phyloP scores from a whole-genome alignment of 768 basidiomycete species.

The Tulasnella sp. region DNA sequence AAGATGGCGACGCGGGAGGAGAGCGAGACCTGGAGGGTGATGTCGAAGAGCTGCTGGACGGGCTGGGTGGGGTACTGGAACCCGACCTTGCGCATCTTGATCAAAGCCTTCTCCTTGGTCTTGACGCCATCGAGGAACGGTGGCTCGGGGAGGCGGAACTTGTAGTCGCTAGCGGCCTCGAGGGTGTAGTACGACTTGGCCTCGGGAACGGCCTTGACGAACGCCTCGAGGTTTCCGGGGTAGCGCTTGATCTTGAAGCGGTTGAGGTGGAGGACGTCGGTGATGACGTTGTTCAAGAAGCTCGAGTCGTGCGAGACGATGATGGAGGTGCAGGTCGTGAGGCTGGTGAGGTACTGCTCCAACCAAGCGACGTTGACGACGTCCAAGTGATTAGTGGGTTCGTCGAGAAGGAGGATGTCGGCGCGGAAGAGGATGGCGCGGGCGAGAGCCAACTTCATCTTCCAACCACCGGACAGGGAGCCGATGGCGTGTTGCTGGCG shows the following conservation, averaged over 20 bases:
- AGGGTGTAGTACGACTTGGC: constrained; percentile 98
- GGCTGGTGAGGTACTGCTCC: constrained; percentile 85
- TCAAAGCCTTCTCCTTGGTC: constrained; percentile 96
- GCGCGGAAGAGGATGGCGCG: constrained; percentile 98
- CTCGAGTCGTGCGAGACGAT: constrained; percentile 97
- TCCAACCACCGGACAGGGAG: constrained; percentile 96
- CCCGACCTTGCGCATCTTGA: constrained; percentile 97
- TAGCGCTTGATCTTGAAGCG: constrained; percentile 97
- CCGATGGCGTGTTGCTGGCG: constrained; percentile 87
- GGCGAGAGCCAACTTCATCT: constrained; percentile 98
- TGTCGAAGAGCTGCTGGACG: constrained; percentile 90
- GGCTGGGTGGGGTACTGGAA: constrained; percentile 92
- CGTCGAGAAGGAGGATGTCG: constrained; percentile 67
- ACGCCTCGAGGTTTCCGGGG: constrained; percentile 92
- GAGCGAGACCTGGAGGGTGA: constrained; percentile 94
- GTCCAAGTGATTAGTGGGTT: constrained; percentile 62
- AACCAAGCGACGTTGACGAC: constrained; percentile 98
- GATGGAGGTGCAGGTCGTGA: constrained; percentile 94
- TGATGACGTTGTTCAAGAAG: constrained; percentile 98
- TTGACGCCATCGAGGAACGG: constrained; percentile 99
- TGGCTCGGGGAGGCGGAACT: constrained; percentile 96
- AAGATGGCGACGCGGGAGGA: constrained; percentile 98
- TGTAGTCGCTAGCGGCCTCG: constrained; percentile 94
- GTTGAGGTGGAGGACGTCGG: constrained; percentile 96
- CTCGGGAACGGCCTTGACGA: constrained; percentile 93